These are phyloP conservation scores for Amaranthus hypochondriacus DNA, from an alignment of 148 eudicot genomes.

Conservation along the genomic window DNA sequence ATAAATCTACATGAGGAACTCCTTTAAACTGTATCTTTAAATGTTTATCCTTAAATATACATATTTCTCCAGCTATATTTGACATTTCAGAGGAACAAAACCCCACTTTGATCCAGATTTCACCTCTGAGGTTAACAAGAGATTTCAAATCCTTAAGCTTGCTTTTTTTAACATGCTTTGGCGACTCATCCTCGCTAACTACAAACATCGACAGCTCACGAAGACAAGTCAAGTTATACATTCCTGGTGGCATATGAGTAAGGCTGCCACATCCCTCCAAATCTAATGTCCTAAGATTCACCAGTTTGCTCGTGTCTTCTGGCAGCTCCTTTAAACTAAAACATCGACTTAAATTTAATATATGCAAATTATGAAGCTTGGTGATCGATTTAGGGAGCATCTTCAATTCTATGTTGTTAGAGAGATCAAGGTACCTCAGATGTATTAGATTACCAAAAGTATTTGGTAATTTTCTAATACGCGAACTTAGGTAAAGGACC, in stretches of 20 bases:
- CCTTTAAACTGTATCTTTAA: too few species aligned
- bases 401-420: background rate
- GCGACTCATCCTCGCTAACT: background rate
- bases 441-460: conserved; percentile 21
- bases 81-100: background rate
- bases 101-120: background rate
- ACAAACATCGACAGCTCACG: conserved; percentile 3
- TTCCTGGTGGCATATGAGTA: conserved; percentile 13
- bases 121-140: background rate
- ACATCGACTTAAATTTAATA: conserved; percentile 18
- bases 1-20: too few species aligned
- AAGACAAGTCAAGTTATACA: conserved; percentile 16
- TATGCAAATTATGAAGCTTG: conserved; percentile 6
- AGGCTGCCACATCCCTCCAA: background rate
- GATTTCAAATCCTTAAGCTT: conserved; percentile 2
- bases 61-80: background rate
- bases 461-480: conserved; percentile 14
- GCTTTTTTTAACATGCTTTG: background rate
- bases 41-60: background rate
- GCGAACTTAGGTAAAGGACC: conserved; percentile 10
- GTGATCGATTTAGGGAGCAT: conserved; percentile 13
- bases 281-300: conserved; percentile 17
- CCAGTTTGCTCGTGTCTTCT: background rate
- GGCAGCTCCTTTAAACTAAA: conserved; percentile 17
- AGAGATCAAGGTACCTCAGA: conserved; percentile 35